Evolutionary conservation across 345 rosid species (phyloP), one percentile per base, ranked within the genome.

Genomic region (Xanthoceras sorbifolium): DNA sequence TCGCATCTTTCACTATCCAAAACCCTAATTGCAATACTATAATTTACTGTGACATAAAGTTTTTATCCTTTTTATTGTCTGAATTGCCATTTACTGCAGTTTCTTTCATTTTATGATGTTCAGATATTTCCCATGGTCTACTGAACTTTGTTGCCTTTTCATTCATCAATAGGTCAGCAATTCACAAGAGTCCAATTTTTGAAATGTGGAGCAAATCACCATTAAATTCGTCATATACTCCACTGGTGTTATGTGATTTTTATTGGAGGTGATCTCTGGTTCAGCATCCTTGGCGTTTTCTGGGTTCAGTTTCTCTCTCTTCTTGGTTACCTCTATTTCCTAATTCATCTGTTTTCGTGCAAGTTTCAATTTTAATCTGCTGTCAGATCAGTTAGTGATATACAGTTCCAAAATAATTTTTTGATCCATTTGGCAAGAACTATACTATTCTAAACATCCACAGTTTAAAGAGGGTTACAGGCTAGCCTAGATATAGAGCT

Each of bases 61-160:
- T 76, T 64, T 28, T 76, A 29, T 80, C 34, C 61, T 55, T 77
- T 44, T 8, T 62, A 62, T 31, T 36, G 71, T 64, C 72, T 82
- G 64, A 77, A 76, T 52, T 71, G 71, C 75, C 83, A 82, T 82
- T 83, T 80, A 77, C 84, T 83, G 80, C 78, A 63, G 80, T 77
- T 66, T 78, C 83, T 79, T 71, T 28, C 70, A 68, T 81, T 74
- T 88, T 73, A 68, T 77, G 86, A 76, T 76, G 80, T 77, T 82
- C 83, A 84, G 85, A 85, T 86, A 86, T 87, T 87, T 89, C 82
- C 82, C 87, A 73, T 86, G 85, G 79, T 72, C 88, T 85, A 87
- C 84, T 75, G 69, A 79, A 83, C 66, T 78, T 74, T 73, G 72
- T 61, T 84, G 78, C 86, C 79, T 84, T 81, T 84, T 80, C 82